Evolutionary conservation across 805 yeast genomes (phyloP).

Genomic region (Cyberlindnera mississippiensis): DNA sequence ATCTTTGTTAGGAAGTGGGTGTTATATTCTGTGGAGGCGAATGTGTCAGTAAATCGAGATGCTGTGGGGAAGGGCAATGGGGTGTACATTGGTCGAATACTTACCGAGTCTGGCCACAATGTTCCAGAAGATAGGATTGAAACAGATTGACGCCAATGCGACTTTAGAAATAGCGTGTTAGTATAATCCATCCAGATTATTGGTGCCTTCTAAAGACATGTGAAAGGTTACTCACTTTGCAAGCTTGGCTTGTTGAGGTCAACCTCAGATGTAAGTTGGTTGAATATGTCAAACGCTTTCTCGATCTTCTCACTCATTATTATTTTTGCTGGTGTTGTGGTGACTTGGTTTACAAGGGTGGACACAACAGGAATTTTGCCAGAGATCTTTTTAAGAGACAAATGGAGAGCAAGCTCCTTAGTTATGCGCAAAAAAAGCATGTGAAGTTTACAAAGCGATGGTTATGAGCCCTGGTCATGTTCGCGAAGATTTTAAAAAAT

Average conservation of each 20-base stretch:
- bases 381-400: no score
- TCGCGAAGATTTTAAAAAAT: constrained; percentile 17
- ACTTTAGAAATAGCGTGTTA: constrained; percentile 25
- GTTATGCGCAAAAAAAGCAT: constrained; percentile 4
- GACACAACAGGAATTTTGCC: background rate
- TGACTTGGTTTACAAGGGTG: background rate
- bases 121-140: constrained; percentile 97
- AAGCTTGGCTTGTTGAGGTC: constrained; percentile 21
- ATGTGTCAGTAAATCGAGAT: background rate
- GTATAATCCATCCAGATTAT: no score
- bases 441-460: background rate
- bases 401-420: no score
- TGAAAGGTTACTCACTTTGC: constrained; percentile 20
- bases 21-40: constrained; percentile 52
- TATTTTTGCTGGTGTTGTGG: background rate
- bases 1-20: constrained; percentile 72
- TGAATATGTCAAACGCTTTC: constrained; percentile 16
- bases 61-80: background rate
- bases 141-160: constrained; percentile 66
- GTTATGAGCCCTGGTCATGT: background rate
- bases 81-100: constrained; percentile 11
- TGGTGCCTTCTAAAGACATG: background rate
- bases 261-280: constrained; percentile 23
- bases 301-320: constrained; percentile 17
- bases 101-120: constrained; percentile 68